phyloP scores from a whole-genome alignment of 306 rosid genomes.

The Geum urbanum region DNA sequence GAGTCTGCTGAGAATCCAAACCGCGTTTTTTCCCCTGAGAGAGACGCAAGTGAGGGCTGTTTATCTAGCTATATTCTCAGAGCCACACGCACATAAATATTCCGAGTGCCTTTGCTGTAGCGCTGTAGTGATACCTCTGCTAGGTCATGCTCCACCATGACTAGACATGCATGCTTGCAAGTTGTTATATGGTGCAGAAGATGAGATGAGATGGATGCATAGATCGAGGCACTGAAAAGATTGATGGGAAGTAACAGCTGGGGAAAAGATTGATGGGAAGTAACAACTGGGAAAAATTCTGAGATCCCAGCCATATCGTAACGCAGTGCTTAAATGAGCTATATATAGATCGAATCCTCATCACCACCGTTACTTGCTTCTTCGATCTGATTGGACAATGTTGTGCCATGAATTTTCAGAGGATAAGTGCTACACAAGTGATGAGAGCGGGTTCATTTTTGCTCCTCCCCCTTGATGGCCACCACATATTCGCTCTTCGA shows the following conservation, averaged over 20 bases:
- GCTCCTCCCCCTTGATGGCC: too few relatives aligned
- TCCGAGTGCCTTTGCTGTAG: slow-evolving; percentile 4
- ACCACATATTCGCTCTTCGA: too few relatives aligned
- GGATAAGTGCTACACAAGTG: background rate
- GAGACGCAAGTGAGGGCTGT: slow-evolving; percentile 5
- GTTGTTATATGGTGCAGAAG: slow-evolving; percentile 18
- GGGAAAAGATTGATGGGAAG: slow-evolving; percentile 37
- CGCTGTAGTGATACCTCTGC: background rate
- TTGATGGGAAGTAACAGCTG: slow-evolving; percentile 29
- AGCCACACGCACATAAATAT: slow-evolving; percentile 26
- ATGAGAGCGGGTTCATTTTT: background rate
- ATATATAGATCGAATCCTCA: slow-evolving; percentile 7
- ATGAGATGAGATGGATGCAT: slow-evolving; percentile 5
- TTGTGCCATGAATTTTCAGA: slow-evolving; percentile 23
- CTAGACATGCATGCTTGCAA: slow-evolving; percentile 22
- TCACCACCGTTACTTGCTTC: slow-evolving; percentile 22
- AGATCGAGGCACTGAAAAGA: slow-evolving; percentile 42
- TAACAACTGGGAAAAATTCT: slow-evolving; percentile 16
- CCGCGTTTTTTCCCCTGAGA: slow-evolving; percentile 5
- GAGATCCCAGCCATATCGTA: slow-evolving; percentile 20
- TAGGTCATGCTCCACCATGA: slow-evolving; percentile 31
- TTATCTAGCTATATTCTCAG: slow-evolving; percentile 11
- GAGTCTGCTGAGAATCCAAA: slow-evolving; percentile 5
- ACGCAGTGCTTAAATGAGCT: background rate
- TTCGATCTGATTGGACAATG: slow-evolving; percentile 19